Percentiles rank a stretch among this genome's conserved stretches.
phyloP scores from a whole-genome alignment of 1,139 yeast species.

The Yamadazyma jaroonii region DNA sequence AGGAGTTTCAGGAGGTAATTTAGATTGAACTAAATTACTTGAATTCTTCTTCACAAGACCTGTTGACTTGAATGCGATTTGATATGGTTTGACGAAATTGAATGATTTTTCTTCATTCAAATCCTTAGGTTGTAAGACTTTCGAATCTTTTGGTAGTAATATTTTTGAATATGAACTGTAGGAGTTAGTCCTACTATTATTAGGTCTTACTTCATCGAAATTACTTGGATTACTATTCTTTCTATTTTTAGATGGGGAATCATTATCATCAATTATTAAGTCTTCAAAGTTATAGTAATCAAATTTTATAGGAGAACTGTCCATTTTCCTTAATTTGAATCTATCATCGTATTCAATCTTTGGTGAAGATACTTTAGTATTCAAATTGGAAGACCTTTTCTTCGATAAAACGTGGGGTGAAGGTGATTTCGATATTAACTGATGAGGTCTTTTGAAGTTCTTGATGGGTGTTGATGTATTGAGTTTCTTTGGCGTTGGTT shows the following conservation, averaged over 20 bases:
- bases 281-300: constrained; percentile 34
- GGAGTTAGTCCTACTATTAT: neutral
- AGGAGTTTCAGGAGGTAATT: constrained; percentile 74
- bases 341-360: constrained; percentile 1
- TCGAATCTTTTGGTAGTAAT: neutral
- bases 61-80: constrained; percentile 76
- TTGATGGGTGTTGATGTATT: constrained; percentile 18
- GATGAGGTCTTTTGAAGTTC: constrained; percentile 48
- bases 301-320: constrained; percentile 17
- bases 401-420: constrained; percentile 26
- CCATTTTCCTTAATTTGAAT: constrained; percentile 18
- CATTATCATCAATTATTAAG: constrained; percentile 20
- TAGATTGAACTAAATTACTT: constrained; percentile 17
- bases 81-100: constrained; percentile 76
- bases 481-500: neutral
- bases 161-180: neutral
- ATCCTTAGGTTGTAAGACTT: neutral
- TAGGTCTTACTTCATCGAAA: neutral
- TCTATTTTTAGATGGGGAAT: constrained; percentile 32
- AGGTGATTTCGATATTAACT: constrained; percentile 45
- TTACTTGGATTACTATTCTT: constrained; percentile 13
- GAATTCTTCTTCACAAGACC: constrained; percentile 74
- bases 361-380: neutral
- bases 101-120: constrained; percentile 32
- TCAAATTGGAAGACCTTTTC: constrained; percentile 8